These are phyloP conservation scores for Rugonectria rugulosa DNA, from an alignment of 2,329 filamentous ascomycete genomes.

Conservation along the genomic window DNA sequence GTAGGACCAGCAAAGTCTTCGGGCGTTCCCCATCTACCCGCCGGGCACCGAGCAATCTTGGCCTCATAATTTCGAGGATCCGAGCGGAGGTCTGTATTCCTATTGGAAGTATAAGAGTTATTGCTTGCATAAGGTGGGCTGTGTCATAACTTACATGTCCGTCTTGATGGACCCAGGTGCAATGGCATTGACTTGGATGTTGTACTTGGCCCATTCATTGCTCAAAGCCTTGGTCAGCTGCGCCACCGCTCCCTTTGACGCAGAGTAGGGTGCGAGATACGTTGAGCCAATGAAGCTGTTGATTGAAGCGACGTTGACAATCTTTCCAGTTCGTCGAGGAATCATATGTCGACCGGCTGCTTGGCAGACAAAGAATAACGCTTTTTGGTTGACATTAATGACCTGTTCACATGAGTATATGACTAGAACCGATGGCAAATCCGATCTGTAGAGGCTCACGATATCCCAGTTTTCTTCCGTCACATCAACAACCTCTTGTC, in stretches of 20 bases:
- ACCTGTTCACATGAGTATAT: background rate
- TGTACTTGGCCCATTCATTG: slow-evolving; percentile 20
- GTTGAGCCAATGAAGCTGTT: slow-evolving; percentile 18
- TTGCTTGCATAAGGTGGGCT: background rate
- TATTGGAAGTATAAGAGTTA: background rate
- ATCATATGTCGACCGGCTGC: slow-evolving; percentile 17
- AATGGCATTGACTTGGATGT: slow-evolving; percentile 23
- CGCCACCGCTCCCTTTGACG: slow-evolving; percentile 20
- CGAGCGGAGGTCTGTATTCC: slow-evolving; percentile 10
- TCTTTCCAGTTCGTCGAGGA: slow-evolving; percentile 14
- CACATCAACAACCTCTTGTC: background rate
- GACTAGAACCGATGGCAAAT: background rate
- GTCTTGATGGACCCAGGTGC: slow-evolving; percentile 15
- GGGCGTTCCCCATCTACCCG: slow-evolving; percentile 19
- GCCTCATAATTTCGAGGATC: slow-evolving; percentile 5
- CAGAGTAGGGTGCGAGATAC: slow-evolving; percentile 5
- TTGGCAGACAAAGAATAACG: slow-evolving; percentile 19
- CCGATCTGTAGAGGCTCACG: background rate
- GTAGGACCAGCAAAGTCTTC: slow-evolving; percentile 17
- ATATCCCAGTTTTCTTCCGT: slow-evolving; percentile 19
- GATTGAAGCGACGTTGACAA: slow-evolving; percentile 18
- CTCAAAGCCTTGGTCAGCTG: slow-evolving; percentile 23
- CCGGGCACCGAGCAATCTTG: slow-evolving; percentile 5
- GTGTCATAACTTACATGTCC: slow-evolving; percentile 5
- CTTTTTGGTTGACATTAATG: slow-evolving; percentile 18